phyloP scores from a whole-genome alignment of 2,329 filamentous ascomycete genomes.

The Pyrenophora tritici-repentis region DNA sequence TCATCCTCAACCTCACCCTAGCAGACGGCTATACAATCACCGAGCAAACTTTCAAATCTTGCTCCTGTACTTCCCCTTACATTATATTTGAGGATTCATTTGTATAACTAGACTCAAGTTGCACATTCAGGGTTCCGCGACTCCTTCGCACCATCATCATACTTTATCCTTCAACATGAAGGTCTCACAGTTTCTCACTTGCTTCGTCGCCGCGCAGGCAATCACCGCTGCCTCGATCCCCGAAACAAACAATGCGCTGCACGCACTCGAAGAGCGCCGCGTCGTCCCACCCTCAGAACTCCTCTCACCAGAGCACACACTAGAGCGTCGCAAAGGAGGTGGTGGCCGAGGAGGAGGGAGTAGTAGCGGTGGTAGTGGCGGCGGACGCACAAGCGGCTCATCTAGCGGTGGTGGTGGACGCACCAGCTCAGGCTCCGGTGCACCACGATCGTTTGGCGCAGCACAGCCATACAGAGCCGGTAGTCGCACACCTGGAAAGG shows the following conservation, averaged over 20 bases:
- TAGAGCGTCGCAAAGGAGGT: conserved; percentile 48
- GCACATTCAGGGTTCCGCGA: neutral
- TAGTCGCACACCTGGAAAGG: conserved; percentile 48
- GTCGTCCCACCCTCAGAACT: conserved; percentile 23
- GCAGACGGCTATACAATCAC: conserved; percentile 11
- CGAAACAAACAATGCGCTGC: conserved; percentile 32
- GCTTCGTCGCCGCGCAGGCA: conserved; percentile 27
- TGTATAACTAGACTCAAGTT: neutral
- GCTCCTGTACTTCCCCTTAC: neutral
- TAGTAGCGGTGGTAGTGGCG: conserved; percentile 25
- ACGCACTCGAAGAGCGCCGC: conserved; percentile 24
- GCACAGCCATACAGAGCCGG: conserved; percentile 65
- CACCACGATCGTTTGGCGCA: conserved; percentile 61
- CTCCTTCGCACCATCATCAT: conserved; percentile 5
- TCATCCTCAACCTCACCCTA: conserved; percentile 1
- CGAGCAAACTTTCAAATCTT: conserved; percentile 2
- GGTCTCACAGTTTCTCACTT: conserved; percentile 30
- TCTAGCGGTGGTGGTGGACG: conserved; percentile 19
- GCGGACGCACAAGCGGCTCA: conserved; percentile 17
- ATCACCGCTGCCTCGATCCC: conserved; percentile 37
- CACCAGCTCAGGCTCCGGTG: conserved; percentile 61
- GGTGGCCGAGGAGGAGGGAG: conserved; percentile 42
- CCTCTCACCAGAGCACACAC: conserved; percentile 38
- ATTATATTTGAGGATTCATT: neutral
- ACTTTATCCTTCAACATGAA: conserved; percentile 30